phyloP scores from a whole-genome alignment of 2,329 filamentous ascomycete species.

The Claviceps cyperi region DNA sequence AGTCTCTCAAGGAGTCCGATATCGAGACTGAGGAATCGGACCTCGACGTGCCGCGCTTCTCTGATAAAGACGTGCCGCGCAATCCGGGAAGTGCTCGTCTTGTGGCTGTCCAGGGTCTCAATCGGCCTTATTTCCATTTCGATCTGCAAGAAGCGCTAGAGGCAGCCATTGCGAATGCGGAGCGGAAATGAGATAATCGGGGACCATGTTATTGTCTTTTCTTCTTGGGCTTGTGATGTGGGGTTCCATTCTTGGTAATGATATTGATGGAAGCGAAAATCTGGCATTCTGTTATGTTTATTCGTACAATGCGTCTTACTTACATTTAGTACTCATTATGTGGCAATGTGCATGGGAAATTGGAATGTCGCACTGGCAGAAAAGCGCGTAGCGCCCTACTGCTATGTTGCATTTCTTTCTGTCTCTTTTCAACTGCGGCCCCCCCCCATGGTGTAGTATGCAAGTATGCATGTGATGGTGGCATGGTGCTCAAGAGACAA shows the following conservation, averaged over 20 bases:
- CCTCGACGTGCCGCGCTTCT: constrained; percentile 9
- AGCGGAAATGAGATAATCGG: constrained; percentile 8
- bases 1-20: constrained; percentile 12
- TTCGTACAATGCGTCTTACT: too few relatives aligned
- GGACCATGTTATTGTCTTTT: too few relatives aligned
- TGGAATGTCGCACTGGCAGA: too few relatives aligned
- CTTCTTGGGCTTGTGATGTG: neutral
- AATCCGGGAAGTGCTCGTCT: constrained; percentile 17
- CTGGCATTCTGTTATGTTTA: too few relatives aligned
- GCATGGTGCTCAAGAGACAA: too few relatives aligned
- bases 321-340: too few relatives aligned
- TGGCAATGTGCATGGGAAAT: too few relatives aligned
- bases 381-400: too few relatives aligned
- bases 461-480: too few relatives aligned
- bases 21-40: constrained; percentile 15
- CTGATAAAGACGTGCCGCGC: constrained; percentile 15
- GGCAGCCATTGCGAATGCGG: constrained; percentile 24
- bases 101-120: constrained; percentile 28
- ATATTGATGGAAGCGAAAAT: neutral
- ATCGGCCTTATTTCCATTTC: constrained; percentile 38
- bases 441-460: too few relatives aligned
- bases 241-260: neutral
- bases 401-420: too few relatives aligned
- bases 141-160: constrained; percentile 35
- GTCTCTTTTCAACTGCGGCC: too few relatives aligned